Conservation (phyloP, 208 protist species). For the Crithidia sp. region DNA sequence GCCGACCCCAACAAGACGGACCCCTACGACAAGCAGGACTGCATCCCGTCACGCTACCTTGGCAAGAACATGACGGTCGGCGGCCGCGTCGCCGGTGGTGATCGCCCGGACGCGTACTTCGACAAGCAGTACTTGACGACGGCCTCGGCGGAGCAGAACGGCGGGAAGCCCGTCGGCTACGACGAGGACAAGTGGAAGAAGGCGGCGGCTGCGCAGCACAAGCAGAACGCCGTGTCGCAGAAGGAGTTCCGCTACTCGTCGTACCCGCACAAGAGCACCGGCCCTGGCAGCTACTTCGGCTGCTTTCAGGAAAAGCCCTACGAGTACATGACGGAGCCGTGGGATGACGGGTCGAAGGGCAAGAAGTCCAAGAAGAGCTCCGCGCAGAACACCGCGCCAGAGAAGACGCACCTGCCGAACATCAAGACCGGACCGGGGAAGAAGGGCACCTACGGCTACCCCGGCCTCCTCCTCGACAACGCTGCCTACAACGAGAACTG, state of each 20-base stretch:
- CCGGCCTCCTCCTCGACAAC: slow-evolving; percentile 68
- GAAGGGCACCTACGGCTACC: slow-evolving; percentile 86
- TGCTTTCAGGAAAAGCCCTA: slow-evolving; percentile 80
- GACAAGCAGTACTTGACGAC: slow-evolving; percentile 82
- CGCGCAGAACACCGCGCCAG: slow-evolving; percentile 8
- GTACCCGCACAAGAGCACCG: slow-evolving; percentile 72
- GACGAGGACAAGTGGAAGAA: slow-evolving; percentile 47
- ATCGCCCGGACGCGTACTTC: slow-evolving; percentile 64
- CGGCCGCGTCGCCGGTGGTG: slow-evolving; percentile 39
- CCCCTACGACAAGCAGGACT: slow-evolving; percentile 81
- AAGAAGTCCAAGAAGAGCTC: slow-evolving; percentile 37
- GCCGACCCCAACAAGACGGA: slow-evolving; percentile 77
- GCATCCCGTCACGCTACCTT: slow-evolving; percentile 80
- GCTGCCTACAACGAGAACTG: slow-evolving; percentile 75
- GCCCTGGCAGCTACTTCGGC: slow-evolving; percentile 84
- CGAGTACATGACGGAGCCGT: slow-evolving; percentile 79
- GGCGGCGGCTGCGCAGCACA: slow-evolving; percentile 23
- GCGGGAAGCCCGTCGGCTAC: slow-evolving; percentile 61
- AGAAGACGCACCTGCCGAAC: slow-evolving; percentile 62
- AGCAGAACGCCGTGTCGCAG: slow-evolving; percentile 58
- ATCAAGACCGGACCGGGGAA: slow-evolving; percentile 79
- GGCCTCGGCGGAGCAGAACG: slow-evolving; percentile 79
- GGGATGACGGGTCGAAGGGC: slow-evolving; percentile 49
- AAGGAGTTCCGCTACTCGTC: slow-evolving; percentile 79
- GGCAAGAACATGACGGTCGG: slow-evolving; percentile 75